Conservation (phyloP, 2,329 filamentous ascomycete species). For the Fusarium abutilonis region DNA sequence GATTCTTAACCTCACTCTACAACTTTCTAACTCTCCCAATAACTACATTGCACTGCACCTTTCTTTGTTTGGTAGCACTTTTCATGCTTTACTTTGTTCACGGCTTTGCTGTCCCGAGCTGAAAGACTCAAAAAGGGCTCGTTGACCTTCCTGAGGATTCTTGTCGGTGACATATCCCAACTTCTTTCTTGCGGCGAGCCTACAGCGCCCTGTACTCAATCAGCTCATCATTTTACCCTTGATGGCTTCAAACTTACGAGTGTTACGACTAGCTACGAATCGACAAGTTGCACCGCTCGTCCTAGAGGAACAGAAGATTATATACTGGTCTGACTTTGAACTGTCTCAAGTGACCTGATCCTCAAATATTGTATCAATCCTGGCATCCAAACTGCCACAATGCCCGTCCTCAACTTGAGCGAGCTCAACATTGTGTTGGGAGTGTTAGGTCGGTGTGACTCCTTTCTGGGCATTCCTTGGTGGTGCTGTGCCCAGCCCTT, state of each 20-base stretch:
- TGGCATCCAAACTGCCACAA: conserved; percentile 3
- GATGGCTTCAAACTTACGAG: neutral
- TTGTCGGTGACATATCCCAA: conserved; percentile 5
- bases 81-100: neutral
- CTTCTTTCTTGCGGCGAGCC: neutral
- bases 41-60: too few species aligned
- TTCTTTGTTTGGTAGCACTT: neutral
- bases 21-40: too few species aligned
- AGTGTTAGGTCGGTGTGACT: conserved; percentile 52
- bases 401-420: conserved; percentile 54
- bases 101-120: too few species aligned
- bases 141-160: neutral
- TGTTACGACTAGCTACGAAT: neutral
- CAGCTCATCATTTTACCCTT: neutral
- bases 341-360: neutral
- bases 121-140: neutral
- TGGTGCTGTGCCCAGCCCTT: conserved; percentile 13
- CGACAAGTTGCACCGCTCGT: neutral
- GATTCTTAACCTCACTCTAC: neutral
- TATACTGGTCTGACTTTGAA: conserved; percentile 2
- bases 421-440: conserved; percentile 63
- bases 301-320: neutral
- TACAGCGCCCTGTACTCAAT: neutral
- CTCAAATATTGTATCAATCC: neutral
- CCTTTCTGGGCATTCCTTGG: conserved; percentile 5